Base-by-base conservation (phyloP, 306 rosid genomes). In the Casuarina cunninghamiana region DNA sequence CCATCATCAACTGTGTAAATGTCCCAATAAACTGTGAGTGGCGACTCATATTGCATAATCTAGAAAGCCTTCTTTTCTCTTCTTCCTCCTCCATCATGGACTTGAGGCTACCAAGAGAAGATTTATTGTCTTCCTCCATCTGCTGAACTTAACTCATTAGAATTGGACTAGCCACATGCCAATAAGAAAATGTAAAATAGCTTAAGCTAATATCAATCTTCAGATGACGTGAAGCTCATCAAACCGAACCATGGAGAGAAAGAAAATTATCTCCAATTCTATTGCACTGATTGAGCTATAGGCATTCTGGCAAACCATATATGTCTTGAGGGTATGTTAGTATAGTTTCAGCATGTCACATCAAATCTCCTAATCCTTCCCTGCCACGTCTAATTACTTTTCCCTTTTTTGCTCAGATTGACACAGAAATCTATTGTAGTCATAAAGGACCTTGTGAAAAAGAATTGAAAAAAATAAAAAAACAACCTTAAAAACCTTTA, bases 11-110 rank as follows among this genome's bases (percentile, higher is more conserved):
- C 79, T 88, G 84, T 38, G 96, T 73, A 87, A 94, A 94, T 74
- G 97, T 94, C 82, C 93, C 97, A 63, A 90, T 86, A 79, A 92
- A 94, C 81, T 92, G 91, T 1, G 98, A 88, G 83, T 89, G 93
- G 49, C 91, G 91, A 79, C 73, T 78, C 60, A 85, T 55, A 79
- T 87, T 88, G 71, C 48, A 78, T 63, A 74, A 60, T 81, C 93
- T 88, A 63, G 69, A 79, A 49, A 77, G 86, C 78, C 75, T 82
- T 72, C 75, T 90, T 81, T 81, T 92, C 84, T 89, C 90, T 86
- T 85, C 82, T 83, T 92, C 95, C 79, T 91, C 91, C 78, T 94
- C 92, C 86, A 91, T 87, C 37, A 92, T 83, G 70, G 88, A 88
- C 86, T 89, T 88, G 80, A 92, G 97, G 86, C 95, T 83, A 58